Base-by-base conservation (phyloP, 2,329 filamentous ascomycete species). In the Hypoxylon sp. region DNA sequence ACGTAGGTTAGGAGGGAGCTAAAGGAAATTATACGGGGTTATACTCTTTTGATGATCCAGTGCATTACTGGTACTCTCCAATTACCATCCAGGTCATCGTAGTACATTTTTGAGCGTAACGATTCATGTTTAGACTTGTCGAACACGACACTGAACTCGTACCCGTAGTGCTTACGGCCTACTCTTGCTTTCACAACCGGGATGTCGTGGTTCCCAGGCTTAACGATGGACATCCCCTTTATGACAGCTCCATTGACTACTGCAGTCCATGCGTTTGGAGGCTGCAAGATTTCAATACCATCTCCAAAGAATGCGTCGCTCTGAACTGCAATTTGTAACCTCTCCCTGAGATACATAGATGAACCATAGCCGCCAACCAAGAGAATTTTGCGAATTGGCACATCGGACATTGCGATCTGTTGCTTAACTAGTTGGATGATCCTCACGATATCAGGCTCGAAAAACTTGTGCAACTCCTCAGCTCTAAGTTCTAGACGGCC, bases 181-280 rank as follows among this genome's bases (percentile, higher is more conserved):
- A 76, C 78, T 59, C 82, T 78, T 37, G 81, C 81, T 66, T 78
- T 77, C 31, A 85, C 76, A 54, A 76, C 78, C 54, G 85, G 80
- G 56, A 77, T 74, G 10, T 78, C 79, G 30, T 78, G 77, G 10
- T 74, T 71, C 7, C 79, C 77, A 0, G 81, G 79, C 0, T 77
- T 75, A 31, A 73, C 75, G 20, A 79, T 77, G 1, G 81, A 79
- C 1, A 86, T 75, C 0, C 84, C 84, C 72, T 83, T 85, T 79
- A 74, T 83, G 4, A 84, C 83, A 13, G 86, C 85, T 6, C 86
- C 86, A 35, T 83, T 82, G 1, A 85, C 84, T 5, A 87, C 83
- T 1, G 85, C 83, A 0, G 80, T 79, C 85, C 85, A 87, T 2
- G 83, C 81, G 64, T 83, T 82, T 13, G 81, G 77, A 0, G 85